phyloP scores from a whole-genome alignment of 2,329 filamentous ascomycete species.

The Trichoderma atrobrunneum region DNA sequence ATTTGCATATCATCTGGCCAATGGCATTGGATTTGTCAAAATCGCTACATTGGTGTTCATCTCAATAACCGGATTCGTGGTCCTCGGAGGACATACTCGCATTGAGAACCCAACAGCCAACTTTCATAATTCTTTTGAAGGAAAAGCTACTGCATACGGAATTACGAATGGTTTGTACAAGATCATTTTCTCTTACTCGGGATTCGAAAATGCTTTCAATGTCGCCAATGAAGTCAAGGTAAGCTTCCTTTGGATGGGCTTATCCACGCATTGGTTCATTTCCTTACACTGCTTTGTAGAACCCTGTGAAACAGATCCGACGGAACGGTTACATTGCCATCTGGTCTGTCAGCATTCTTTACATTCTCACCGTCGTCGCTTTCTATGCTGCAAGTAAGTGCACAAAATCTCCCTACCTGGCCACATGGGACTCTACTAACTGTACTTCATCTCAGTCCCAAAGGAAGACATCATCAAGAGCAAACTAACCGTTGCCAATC shows the following conservation, averaged over 20 bases:
- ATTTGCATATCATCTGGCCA: conserved; percentile 54
- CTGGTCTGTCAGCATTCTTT: conserved; percentile 50
- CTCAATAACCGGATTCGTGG: conserved; percentile 58
- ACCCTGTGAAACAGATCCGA: conserved; percentile 55
- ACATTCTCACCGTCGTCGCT: conserved; percentile 58
- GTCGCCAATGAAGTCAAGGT: conserved; percentile 52
- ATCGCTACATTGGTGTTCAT: conserved; percentile 62
- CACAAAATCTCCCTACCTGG: background rate
- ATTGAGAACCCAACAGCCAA: conserved; percentile 35
- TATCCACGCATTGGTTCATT: background rate
- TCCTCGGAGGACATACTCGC: conserved; percentile 44
- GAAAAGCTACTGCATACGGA: conserved; percentile 36
- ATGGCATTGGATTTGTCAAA: conserved; percentile 58
- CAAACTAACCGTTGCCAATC: conserved; percentile 51
- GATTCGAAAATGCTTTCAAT: conserved; percentile 60
- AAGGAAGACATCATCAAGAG: conserved; percentile 53
- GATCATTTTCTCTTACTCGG: conserved; percentile 57
- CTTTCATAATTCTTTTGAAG: conserved; percentile 37
- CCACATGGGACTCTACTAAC: background rate
- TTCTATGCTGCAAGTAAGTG: conserved; percentile 53
- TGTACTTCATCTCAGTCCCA: conserved; percentile 36
- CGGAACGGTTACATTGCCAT: conserved; percentile 50
- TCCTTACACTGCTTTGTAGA: conserved; percentile 27
- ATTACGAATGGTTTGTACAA: conserved; percentile 51
- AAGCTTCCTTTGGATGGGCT: background rate